Percentiles rank a stretch among this genome's conserved stretches.
phyloP scores from a whole-genome alignment of 495 filamentous ascomycete species.

The Geoglossum glabrum region DNA sequence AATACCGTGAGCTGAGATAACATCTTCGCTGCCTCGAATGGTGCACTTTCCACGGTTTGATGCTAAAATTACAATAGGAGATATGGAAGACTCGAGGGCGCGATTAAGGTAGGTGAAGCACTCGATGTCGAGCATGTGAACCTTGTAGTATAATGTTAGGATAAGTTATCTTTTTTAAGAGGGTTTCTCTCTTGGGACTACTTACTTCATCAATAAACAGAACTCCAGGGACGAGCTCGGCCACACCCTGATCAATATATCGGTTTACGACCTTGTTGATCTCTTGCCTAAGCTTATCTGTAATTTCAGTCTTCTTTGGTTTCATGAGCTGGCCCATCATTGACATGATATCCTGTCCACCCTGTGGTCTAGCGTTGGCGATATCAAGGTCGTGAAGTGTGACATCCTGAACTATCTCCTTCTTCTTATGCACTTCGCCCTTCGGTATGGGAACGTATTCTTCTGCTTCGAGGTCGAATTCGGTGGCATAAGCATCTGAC shows the following conservation, averaged over 20 bases:
- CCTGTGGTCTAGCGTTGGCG: constrained; percentile 83
- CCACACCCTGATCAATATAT: constrained; percentile 96
- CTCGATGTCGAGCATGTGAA: constrained; percentile 97
- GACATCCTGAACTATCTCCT: constrained; percentile 98
- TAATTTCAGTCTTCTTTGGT: constrained; percentile 96
- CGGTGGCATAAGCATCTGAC: constrained; percentile 88
- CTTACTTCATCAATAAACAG: constrained; percentile 94
- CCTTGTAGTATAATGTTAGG: constrained; percentile 26
- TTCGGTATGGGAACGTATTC: constrained; percentile 98
- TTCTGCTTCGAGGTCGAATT: constrained; percentile 95
- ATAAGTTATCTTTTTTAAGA: not conserved
- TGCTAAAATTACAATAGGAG: constrained; percentile 90
- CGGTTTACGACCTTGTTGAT: constrained; percentile 98
- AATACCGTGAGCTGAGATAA: constrained; percentile 75
- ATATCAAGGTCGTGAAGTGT: constrained; percentile 92
- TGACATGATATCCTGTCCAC: constrained; percentile 97
- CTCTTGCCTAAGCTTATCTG: constrained; percentile 81
- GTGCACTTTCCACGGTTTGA: constrained; percentile 85
- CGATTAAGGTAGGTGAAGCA: constrained; percentile 98
- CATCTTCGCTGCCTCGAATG: constrained; percentile 68
- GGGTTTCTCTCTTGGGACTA: not conserved
- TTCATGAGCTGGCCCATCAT: constrained; percentile 99
- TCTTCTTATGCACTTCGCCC: constrained; percentile 98
- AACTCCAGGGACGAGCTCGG: constrained; percentile 89
- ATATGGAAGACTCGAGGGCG: constrained; percentile 78